Evolutionary conservation across 352 stramenopile species (phyloP), one percentile per base, ranked within the genome.

Genomic region (Globisporangium canariense): DNA sequence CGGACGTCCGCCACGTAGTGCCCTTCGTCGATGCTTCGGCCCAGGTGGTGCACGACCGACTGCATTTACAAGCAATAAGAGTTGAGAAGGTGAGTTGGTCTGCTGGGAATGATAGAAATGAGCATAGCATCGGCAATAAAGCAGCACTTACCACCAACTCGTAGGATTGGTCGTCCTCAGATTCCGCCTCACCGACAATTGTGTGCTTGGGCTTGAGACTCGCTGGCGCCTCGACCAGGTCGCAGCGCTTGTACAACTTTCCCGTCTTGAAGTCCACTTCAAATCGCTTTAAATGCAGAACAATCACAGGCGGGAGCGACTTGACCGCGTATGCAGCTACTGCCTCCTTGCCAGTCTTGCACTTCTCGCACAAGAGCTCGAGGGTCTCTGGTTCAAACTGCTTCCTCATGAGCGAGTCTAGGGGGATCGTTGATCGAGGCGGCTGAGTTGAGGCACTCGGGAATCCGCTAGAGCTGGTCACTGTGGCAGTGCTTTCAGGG

Each of bases 251-350:
- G 58, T 83, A 91, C 18, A 91, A 61, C n/a, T 73, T 75, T 14
- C 84, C 83, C 20, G 71, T 84, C 22, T 76, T 60, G 25, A 80
- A 77, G 32, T 93, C 81, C 1, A 96, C 78, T 64, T 96, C 88
- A 40, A 96, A 96, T 32, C 88, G 81, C 71, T 96, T 96, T 38
- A 96, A 46, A 45, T 96, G 88, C 11, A 94, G 77, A 18, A 94
- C 82, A 3, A 96, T 65, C 28, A 94, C 71, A 0, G 75, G 77
- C 14, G 88, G 88, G 14, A 94, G 60, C 25, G 77, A 85, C 36
- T 90, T 86, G 14, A 94, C 75, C 16, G 76, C 64, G 40, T 91
- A 92, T 20, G 67, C 76, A 8, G 78, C 76, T 7, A 75, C 77
- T 2, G 83, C 88, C 66, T 90, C 73, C 5, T 81, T 81, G 4